Percentiles rank a stretch among this genome's conserved stretches.
phyloP scores from a whole-genome alignment of 2,329 filamentous ascomycete species.

The Ophiostoma sp. region DNA sequence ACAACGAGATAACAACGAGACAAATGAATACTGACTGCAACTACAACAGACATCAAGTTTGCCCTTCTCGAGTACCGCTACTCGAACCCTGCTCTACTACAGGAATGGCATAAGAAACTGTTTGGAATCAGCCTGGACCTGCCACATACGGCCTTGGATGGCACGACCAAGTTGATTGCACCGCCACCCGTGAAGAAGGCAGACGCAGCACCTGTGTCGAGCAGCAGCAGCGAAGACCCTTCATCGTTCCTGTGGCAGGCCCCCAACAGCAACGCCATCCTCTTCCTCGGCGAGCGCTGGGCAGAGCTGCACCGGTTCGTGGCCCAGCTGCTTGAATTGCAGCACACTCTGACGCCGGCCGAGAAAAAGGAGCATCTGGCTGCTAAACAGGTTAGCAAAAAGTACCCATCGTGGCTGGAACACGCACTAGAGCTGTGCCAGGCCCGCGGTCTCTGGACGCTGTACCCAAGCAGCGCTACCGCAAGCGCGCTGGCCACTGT shows the following conservation, averaged over 20 bases:
- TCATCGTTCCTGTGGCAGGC: constrained; percentile 77
- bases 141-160: constrained; percentile 59
- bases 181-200: constrained; percentile 31
- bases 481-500: constrained; percentile 59
- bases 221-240: constrained; percentile 29
- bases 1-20: neutral
- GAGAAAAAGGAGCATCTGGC: constrained; percentile 29
- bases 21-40: constrained; percentile 40
- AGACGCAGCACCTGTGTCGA: neutral
- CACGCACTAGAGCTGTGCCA: constrained; percentile 71
- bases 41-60: constrained; percentile 60
- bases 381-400: constrained; percentile 59
- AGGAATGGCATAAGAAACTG: constrained; percentile 50
- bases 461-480: constrained; percentile 65
- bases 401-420: constrained; percentile 71
- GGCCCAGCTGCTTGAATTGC: constrained; percentile 51
- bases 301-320: constrained; percentile 76
- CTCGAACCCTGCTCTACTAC: constrained; percentile 45
- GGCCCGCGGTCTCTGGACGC: constrained; percentile 67
- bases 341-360: constrained; percentile 35
- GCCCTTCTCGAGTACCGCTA: constrained; percentile 70
- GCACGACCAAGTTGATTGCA: constrained; percentile 47
- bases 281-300: constrained; percentile 86
- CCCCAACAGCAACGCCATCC: constrained; percentile 72
- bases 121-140: constrained; percentile 76